A percentile compares a stretch with the other conserved stretches of the same genome.
phyloP scores from a whole-genome alignment of 352 stramenopile genomes.

The Globisporangium viniferum region DNA sequence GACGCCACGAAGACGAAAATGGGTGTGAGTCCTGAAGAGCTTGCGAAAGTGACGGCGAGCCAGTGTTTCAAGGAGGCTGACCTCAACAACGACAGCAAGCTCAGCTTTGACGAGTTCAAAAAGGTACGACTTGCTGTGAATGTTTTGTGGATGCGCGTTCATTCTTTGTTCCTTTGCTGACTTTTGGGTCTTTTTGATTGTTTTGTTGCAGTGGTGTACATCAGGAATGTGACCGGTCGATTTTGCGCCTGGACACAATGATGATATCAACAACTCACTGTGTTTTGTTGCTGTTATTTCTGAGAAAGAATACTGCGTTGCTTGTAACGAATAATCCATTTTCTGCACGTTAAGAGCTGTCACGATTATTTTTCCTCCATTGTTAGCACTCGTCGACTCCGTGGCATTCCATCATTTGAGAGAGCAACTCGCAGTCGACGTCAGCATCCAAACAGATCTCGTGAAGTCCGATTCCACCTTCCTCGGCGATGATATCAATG shows the following conservation, averaged over 20 bases:
- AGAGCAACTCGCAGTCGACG: constrained; percentile 14
- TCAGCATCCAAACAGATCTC: constrained; percentile 7
- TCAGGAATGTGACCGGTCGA: constrained; percentile 12
- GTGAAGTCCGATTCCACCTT: constrained; percentile 17
- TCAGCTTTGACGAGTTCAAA: constrained; percentile 89
- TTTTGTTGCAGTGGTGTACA: constrained; percentile 18
- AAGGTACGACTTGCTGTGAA: constrained; percentile 40
- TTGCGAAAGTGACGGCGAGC: constrained; percentile 72
- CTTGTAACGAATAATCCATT: constrained; percentile 23
- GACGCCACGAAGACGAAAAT: constrained; percentile 74
- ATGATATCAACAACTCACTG: constrained; percentile 6
- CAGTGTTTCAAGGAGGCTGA: constrained; percentile 87
- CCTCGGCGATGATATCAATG: constrained; percentile 21
- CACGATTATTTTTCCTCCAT: not conserved
- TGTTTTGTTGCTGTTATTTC: constrained; percentile 6
- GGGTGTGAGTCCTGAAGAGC: constrained; percentile 67
- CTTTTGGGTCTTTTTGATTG: constrained; percentile 8
- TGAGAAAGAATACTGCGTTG: constrained; percentile 5
- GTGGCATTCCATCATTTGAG: constrained; percentile 10
- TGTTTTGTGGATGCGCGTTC: not conserved
- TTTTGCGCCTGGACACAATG: not conserved
- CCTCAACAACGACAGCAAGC: constrained; percentile 78
- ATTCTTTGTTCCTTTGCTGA: not conserved
- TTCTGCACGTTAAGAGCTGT: constrained; percentile 10
- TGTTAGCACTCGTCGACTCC: constrained; percentile 6